Percentiles rank a stretch among this genome's conserved stretches.
phyloP scores from a whole-genome alignment of 805 yeast species.

The Maudiozyma turicensis region DNA sequence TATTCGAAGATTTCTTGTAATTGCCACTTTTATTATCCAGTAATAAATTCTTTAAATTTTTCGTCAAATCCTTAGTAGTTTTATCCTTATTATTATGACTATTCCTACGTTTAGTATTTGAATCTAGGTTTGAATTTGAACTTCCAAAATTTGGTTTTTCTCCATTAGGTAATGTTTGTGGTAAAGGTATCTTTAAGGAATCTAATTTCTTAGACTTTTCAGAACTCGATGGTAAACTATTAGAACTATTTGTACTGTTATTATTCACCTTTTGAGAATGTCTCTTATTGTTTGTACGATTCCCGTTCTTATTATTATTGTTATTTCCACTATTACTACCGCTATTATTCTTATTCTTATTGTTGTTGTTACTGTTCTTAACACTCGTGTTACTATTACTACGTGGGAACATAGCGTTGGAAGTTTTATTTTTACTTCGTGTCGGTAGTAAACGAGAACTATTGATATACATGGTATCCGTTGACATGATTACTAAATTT shows the following conservation, averaged over 20 bases:
- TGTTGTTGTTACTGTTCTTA: conserved; percentile 2
- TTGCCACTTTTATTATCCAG: neutral
- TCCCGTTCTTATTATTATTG: neutral
- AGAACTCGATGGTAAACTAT: neutral
- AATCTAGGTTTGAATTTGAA: conserved; percentile 3
- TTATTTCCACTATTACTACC: neutral
- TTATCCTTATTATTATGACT: neutral
- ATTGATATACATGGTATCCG: conserved; percentile 27
- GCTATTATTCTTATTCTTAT: conserved; percentile 8
- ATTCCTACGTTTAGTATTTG: neutral
- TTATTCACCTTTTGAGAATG: neutral
- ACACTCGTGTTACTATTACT: neutral
- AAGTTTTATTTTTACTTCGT: conserved; percentile 18
- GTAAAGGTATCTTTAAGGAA: conserved; percentile 14
- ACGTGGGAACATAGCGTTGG: conserved; percentile 1
- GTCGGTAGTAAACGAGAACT: conserved; percentile 24
- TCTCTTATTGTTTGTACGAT: neutral
- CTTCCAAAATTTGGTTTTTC: conserved; percentile 27
- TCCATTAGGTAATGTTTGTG: conserved; percentile 26
- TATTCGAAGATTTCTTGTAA: neutral
- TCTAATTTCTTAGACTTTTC: neutral
- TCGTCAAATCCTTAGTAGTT: conserved; percentile 1
- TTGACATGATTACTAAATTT: conserved; percentile 14
- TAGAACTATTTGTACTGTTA: neutral
- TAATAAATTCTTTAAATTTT: conserved; percentile 4